Evolutionary conservation across 129 eudicot species (phyloP).

Genomic region (Saposhnikovia divaricata): DNA sequence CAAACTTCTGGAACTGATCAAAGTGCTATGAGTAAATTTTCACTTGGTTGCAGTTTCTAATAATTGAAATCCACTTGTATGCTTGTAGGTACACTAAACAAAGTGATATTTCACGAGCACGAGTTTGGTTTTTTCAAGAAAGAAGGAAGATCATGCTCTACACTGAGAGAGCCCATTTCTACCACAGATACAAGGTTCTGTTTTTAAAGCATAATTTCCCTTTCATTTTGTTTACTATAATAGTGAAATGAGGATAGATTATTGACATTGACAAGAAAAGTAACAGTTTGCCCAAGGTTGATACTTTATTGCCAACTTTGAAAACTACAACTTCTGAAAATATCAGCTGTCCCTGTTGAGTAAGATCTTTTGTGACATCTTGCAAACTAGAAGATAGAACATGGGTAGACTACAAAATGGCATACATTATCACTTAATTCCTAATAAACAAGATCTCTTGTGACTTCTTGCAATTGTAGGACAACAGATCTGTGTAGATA

Average conservation of each 20-base stretch:
- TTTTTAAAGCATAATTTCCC: background rate
- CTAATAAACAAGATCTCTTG: background rate
- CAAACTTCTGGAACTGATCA: background rate
- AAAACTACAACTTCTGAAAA: background rate
- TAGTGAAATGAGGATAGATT: background rate
- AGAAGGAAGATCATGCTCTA: constrained; percentile 70
- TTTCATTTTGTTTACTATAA: background rate
- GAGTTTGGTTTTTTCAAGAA: constrained; percentile 74
- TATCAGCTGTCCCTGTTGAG: background rate
- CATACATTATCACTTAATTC: background rate
- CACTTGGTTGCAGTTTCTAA: background rate
- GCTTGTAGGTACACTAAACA: constrained; percentile 47
- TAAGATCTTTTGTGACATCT: background rate
- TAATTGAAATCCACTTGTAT: constrained; percentile 1
- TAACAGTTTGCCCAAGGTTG: background rate
- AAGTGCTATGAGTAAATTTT: background rate
- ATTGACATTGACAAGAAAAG: background rate
- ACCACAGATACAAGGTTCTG: constrained; percentile 77
- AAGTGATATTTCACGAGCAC: constrained; percentile 73
- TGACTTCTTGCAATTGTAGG: background rate
- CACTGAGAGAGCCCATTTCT: constrained; percentile 94
- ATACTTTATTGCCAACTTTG: background rate
- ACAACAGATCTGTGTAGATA: background rate
- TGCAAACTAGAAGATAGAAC: background rate
- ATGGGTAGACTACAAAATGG: background rate